Evolutionary conservation across 371 early-diverging fungal species (phyloP).

Genomic region (Mortierella sp.): DNA sequence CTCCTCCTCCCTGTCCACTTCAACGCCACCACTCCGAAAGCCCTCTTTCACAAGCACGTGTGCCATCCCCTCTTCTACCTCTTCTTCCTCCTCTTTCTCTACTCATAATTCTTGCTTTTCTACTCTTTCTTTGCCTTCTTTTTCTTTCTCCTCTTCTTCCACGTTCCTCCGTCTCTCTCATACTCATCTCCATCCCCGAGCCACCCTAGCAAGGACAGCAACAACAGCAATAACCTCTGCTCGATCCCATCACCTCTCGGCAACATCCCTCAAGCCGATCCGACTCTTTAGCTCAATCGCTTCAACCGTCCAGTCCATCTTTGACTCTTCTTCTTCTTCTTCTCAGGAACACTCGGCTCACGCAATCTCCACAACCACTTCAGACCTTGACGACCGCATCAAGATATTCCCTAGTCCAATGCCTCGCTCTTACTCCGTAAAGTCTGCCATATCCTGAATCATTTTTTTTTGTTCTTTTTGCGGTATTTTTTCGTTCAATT

Average conservation of each 20-base stretch:
- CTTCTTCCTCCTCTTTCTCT: constrained; percentile 2
- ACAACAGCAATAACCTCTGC: constrained; percentile 8
- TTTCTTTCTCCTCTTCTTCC: not conserved
- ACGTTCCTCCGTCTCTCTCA: not conserved
- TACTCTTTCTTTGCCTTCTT: constrained; percentile 12
- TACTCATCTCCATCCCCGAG: not conserved
- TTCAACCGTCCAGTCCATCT: not conserved
- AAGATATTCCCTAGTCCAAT: constrained; percentile 45
- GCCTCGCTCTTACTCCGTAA: constrained; percentile 53
- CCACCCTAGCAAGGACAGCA: not conserved
- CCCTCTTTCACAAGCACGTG: constrained; percentile 23
- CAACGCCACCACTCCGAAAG: constrained; percentile 20
- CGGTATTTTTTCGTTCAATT: not conserved
- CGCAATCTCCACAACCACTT: not conserved
- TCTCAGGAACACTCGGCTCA: constrained; percentile 8
- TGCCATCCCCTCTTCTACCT: constrained; percentile 3
- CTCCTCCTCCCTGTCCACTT: not conserved
- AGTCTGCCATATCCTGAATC: not conserved
- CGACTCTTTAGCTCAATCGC: constrained; percentile 29
- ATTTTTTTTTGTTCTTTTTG: not conserved
- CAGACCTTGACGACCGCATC: constrained; percentile 33
- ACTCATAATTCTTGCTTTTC: constrained; percentile 1
- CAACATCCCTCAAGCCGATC: constrained; percentile 12
- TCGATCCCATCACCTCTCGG: not conserved
- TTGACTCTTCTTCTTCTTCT: constrained; percentile 4